phyloP scores from a whole-genome alignment of 208 protist genomes.

The Leishmania major region DNA sequence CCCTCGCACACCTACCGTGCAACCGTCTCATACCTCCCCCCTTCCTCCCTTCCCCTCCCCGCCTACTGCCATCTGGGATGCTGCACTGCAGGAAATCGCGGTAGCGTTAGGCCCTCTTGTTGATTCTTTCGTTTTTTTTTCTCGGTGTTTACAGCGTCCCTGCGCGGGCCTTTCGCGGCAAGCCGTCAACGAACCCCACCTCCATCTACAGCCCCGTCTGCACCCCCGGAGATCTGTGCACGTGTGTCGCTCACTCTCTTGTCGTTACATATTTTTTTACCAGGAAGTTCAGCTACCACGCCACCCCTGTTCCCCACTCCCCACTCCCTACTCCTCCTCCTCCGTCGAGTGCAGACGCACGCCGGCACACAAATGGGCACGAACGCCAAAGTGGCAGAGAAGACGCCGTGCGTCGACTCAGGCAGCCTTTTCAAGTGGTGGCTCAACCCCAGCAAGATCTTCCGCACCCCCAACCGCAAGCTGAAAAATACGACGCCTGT shows the following conservation, averaged over 20 bases:
- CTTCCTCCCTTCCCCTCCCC: too few relatives aligned
- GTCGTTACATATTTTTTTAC: not conserved
- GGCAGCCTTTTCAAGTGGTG: slow-evolving; percentile 41
- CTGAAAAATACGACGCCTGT: slow-evolving; percentile 23
- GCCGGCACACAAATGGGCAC: not conserved
- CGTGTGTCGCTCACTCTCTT: not conserved
- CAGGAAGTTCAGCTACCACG: too few relatives aligned
- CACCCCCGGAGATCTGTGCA: not conserved
- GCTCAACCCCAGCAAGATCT: slow-evolving; percentile 37
- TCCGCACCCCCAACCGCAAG: slow-evolving; percentile 19
- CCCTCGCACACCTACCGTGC: not conserved
- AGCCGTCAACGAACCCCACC: not conserved
- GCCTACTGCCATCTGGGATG: not conserved
- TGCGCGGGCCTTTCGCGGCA: not conserved
- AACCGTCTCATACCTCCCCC: not conserved
- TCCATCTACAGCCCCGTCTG: not conserved
- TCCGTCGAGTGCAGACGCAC: not conserved
- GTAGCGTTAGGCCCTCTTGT: not conserved
- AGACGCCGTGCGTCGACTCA: slow-evolving; percentile 38
- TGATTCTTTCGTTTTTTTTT: not conserved
- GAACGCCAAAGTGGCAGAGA: not conserved
- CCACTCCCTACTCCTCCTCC: not conserved
- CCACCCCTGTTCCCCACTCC: not conserved
- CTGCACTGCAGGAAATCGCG: not conserved
- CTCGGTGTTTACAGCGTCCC: not conserved